Conservation (phyloP, 2,329 filamentous ascomycete species). For the Lecanosticta acicola region DNA sequence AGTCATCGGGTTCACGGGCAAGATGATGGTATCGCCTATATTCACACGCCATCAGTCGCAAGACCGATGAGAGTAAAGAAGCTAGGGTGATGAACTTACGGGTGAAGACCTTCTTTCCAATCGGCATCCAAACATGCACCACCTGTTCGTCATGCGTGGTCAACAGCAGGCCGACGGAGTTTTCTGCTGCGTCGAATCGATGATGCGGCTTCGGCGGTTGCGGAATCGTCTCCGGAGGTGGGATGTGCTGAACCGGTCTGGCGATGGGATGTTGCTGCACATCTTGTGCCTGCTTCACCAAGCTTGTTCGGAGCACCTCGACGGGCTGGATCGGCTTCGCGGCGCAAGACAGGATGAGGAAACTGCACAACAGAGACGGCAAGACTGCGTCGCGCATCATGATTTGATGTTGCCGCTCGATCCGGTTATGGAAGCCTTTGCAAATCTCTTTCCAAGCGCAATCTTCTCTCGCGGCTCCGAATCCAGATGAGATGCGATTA, state of each 20-base stretch:
- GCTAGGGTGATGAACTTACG: conserved; percentile 18
- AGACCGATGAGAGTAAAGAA: not conserved
- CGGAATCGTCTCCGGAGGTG: conserved; percentile 1
- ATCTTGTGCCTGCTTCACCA: not conserved
- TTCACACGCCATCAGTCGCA: conserved; percentile 1
- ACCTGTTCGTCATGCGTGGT: conserved; percentile 19
- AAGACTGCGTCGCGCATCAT: not conserved
- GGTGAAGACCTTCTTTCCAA: conserved; percentile 24
- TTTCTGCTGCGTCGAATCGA: conserved; percentile 23
- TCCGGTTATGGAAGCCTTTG: too few species aligned
- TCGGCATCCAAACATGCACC: conserved; percentile 29
- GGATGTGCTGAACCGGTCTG: not conserved
- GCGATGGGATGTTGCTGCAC: conserved; percentile 8
- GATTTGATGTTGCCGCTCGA: not conserved
- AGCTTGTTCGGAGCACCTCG: not conserved
- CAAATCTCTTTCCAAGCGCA: too few species aligned
- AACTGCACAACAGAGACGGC: not conserved
- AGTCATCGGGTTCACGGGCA: conserved; percentile 27
- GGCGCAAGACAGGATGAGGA: not conserved
- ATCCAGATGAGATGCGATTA: too few species aligned
- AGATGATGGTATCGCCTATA: conserved; percentile 24
- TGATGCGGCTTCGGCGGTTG: not conserved
- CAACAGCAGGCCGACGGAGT: conserved; percentile 29
- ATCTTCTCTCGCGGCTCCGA: too few species aligned
- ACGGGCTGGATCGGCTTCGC: not conserved